Evolutionary conservation across 2,329 filamentous ascomycete species (phyloP).

Genomic region (Pyrenochaeta sp.): DNA sequence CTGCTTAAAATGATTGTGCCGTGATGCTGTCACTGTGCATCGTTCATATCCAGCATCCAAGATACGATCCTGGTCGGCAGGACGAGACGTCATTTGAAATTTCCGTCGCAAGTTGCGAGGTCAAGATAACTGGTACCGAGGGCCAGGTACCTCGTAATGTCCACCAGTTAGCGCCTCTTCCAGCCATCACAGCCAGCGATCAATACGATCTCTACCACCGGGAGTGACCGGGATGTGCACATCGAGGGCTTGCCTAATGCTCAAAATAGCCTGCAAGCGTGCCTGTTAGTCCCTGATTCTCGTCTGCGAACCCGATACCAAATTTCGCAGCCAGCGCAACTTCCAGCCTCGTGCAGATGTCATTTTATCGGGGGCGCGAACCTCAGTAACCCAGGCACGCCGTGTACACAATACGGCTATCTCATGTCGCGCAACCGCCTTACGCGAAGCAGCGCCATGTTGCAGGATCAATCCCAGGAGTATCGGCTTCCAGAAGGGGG

Average conservation of each 20-base stretch:
- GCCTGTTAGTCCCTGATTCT: constrained; percentile 8
- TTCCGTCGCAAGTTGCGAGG: constrained; percentile 22
- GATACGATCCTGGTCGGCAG: constrained; percentile 10
- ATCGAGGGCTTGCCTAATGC: constrained; percentile 10
- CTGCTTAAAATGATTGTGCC: background rate
- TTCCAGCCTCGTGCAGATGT: constrained; percentile 1
- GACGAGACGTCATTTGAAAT: constrained; percentile 19
- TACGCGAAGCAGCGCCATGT: background rate
- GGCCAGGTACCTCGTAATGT: constrained; percentile 24
- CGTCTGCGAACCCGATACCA: constrained; percentile 4
- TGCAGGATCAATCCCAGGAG: constrained; percentile 31
- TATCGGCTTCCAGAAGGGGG: constrained; percentile 31
- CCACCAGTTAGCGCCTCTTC: constrained; percentile 10
- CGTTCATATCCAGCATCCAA: constrained; percentile 12
- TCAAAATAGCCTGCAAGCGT: constrained; percentile 17
- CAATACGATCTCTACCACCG: constrained; percentile 11
- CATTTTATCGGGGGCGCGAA: background rate
- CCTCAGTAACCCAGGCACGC: background rate
- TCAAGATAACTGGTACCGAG: constrained; percentile 27
- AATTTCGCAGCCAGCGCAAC: constrained; percentile 5
- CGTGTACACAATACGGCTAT: background rate
- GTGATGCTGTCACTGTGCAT: constrained; percentile 22
- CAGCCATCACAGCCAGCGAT: constrained; percentile 8
- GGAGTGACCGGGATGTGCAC: constrained; percentile 17
- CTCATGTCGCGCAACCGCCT: background rate